Evolutionary conservation across 192 early-diverging fungal species (phyloP).

Genomic region (Gryganskiella cystojenkinii): DNA sequence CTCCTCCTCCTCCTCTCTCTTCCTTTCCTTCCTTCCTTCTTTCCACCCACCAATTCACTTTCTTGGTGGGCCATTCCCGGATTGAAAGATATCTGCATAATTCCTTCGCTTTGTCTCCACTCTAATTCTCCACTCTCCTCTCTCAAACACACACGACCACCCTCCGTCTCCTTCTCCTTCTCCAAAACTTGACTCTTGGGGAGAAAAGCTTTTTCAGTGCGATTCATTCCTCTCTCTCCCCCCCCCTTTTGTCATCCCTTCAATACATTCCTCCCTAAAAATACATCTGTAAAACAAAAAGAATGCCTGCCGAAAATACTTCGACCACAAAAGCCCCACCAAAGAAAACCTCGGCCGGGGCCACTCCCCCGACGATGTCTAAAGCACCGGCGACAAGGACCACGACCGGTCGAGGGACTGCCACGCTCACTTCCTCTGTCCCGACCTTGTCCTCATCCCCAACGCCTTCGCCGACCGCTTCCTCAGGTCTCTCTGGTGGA

Average conservation of each 20-base stretch:
- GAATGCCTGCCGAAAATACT: background rate
- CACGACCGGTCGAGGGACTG: background rate
- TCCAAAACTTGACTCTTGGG: too few species aligned
- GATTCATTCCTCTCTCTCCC: background rate
- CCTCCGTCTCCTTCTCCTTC: background rate
- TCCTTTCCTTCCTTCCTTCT: background rate
- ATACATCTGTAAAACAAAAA: background rate
- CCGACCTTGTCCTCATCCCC: background rate
- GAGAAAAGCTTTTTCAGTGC: too few species aligned
- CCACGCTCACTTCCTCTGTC: background rate
- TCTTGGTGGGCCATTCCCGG: slow-evolving; percentile 14
- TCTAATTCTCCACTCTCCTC: background rate
- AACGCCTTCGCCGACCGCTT: background rate
- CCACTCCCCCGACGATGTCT: background rate
- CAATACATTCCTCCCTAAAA: background rate
- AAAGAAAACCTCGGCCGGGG: background rate
- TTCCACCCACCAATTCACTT: background rate
- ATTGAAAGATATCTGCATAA: slow-evolving; percentile 43
- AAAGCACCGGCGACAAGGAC: background rate
- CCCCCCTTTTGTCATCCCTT: too few species aligned
- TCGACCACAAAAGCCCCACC: background rate
- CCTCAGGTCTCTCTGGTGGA: slow-evolving; percentile 17
- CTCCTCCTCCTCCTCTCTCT: background rate
- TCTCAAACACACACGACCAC: background rate
- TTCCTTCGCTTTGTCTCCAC: background rate